These are phyloP conservation scores for Pichia eremophila DNA, from an alignment of 805 yeast species.

Conservation along the genomic window DNA sequence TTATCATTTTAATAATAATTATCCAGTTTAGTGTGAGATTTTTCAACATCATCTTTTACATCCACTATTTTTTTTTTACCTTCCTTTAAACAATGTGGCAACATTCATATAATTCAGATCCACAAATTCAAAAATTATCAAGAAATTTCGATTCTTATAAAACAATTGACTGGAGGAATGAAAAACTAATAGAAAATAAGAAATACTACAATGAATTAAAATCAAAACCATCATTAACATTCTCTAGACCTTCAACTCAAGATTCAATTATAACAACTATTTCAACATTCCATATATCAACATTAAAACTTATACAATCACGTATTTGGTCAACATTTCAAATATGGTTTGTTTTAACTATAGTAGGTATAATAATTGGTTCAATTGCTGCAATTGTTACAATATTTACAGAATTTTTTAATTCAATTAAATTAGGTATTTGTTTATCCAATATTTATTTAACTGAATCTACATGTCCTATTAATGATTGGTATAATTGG, in stretches of 20 bases:
- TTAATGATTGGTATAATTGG: conserved; percentile 62
- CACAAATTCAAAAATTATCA: conserved; percentile 15
- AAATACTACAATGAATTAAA: conserved; percentile 18
- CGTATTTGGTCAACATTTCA: conserved; percentile 28
- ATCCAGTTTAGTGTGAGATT: too few species aligned
- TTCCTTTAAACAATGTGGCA: conserved; percentile 4
- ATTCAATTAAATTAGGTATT: conserved; percentile 68
- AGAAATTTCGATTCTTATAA: conserved; percentile 49
- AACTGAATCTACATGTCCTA: conserved; percentile 70
- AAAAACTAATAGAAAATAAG: conserved; percentile 41
- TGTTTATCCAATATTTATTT: conserved; percentile 59
- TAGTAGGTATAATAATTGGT: conserved; percentile 74
- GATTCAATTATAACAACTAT: conserved; percentile 10
- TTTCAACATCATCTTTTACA: too few species aligned
- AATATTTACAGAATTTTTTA: conserved; percentile 79
- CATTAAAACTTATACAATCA: conserved; percentile 5
- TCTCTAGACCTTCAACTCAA: conserved; percentile 8
- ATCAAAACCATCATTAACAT: neutral
- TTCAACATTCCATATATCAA: conserved; percentile 9
- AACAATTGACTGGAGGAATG: conserved; percentile 67
- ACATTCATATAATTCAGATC: conserved; percentile 4
- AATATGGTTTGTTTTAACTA: conserved; percentile 66
- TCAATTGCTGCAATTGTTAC: conserved; percentile 73
- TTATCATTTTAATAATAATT: too few species aligned
- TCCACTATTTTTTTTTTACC: neutral